Percentiles rank a stretch among this genome's conserved stretches.
These are phyloP conservation scores for Microdochium bolleyi DNA, from an alignment of 2,329 filamentous ascomycete species.

Conservation along the genomic window DNA sequence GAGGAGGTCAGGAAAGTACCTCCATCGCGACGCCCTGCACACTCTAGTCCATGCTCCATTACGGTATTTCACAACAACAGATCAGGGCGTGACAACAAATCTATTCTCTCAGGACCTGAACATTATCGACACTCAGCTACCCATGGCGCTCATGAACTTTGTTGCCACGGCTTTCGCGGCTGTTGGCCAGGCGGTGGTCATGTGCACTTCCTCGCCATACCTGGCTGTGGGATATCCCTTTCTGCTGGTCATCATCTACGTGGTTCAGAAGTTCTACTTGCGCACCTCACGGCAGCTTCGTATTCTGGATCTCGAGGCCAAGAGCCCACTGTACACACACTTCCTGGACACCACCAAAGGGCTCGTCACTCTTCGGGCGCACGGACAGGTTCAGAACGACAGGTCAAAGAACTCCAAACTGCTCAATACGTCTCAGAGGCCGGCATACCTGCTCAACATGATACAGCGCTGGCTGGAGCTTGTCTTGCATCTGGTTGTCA, in stretches of 20 bases:
- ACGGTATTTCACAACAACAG: constrained; percentile 24
- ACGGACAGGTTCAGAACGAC: constrained; percentile 34
- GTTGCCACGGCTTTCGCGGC: constrained; percentile 3
- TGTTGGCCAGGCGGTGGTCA: constrained; percentile 33
- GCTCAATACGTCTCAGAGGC: constrained; percentile 39
- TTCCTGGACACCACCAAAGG: constrained; percentile 41
- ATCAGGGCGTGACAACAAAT: constrained; percentile 25
- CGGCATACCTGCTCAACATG: constrained; percentile 41
- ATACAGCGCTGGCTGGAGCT: constrained; percentile 30
- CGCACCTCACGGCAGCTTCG: constrained; percentile 42
- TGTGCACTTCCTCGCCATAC: constrained; percentile 28
- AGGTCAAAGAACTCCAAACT: constrained; percentile 31
- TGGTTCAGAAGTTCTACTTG: constrained; percentile 41
- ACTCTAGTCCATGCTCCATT: constrained; percentile 30
- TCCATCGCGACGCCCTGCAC: constrained; percentile 11
- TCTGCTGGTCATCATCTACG: constrained; percentile 27
- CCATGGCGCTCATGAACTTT: constrained; percentile 15
- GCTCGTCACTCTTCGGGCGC: constrained; percentile 38
- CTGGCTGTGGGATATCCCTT: constrained; percentile 33
- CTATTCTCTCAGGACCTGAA: constrained; percentile 30
- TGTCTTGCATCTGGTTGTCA: constrained; percentile 12
- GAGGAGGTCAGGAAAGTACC: constrained; percentile 7
- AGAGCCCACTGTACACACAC: constrained; percentile 36
- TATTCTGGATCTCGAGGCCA: constrained; percentile 40
- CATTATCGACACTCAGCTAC: constrained; percentile 27